These are phyloP conservation scores for Naganishia randhawae DNA, from an alignment of 768 basidiomycete genomes.

Conservation along the genomic window DNA sequence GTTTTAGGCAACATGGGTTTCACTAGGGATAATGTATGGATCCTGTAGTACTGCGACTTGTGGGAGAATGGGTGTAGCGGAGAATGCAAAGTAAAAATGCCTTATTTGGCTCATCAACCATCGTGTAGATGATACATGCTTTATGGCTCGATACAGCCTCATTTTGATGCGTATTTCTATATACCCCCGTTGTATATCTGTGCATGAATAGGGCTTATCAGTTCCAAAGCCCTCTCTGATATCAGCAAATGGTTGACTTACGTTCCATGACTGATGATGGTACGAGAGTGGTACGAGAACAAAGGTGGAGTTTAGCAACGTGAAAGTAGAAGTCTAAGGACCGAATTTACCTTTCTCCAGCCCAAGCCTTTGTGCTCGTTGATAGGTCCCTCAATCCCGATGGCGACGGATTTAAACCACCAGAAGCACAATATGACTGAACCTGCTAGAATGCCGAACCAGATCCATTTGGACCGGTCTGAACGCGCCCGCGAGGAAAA, in stretches of 20 bases:
- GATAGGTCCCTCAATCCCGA: conserved; percentile 87
- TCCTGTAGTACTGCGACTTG: conserved; percentile 2
- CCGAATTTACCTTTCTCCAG: conserved; percentile 64
- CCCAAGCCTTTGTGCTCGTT: conserved; percentile 69
- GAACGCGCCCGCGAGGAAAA: conserved; percentile 60
- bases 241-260: conserved; percentile 32
- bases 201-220: background rate
- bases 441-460: conserved; percentile 63
- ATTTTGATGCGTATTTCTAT: background rate
- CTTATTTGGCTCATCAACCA: background rate
- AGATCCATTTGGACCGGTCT: conserved; percentile 63
- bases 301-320: background rate
- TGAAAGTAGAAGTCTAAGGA: no score
- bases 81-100: background rate
- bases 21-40: conserved; percentile 22
- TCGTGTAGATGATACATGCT: background rate
- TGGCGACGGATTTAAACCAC: conserved; percentile 89
- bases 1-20: conserved; percentile 22
- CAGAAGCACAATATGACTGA: conserved; percentile 75
- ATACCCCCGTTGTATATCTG: conserved; percentile 15
- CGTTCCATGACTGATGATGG: conserved; percentile 38
- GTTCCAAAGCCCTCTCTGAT: background rate
- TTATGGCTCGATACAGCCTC: background rate
- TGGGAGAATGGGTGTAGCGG: background rate
- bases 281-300: background rate